Conservation (phyloP, 2,329 filamentous ascomycete species). For the Fusarium brachygibbosum region DNA sequence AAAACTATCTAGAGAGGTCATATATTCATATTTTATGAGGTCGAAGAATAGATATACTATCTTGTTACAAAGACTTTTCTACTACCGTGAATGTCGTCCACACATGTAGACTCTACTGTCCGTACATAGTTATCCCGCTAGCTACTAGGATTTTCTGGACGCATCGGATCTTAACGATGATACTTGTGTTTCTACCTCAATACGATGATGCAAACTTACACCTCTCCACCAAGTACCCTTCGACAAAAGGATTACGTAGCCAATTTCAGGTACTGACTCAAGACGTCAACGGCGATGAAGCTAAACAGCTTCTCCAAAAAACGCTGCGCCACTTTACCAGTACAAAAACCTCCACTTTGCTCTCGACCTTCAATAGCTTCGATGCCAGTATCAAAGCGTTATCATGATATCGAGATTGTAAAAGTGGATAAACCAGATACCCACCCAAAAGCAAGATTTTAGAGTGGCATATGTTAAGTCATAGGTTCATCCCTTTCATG, state of each 20-base stretch:
- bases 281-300: not conserved
- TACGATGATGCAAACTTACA: too few relatives aligned
- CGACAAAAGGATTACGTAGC: too few relatives aligned
- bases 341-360: not conserved
- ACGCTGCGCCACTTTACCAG: not conserved
- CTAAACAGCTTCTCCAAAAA: not conserved
- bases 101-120: too few relatives aligned
- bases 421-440: not conserved
- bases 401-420: not conserved
- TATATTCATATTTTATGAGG: slow-evolving; percentile 1
- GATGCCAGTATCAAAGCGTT: not conserved
- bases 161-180: too few relatives aligned
- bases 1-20: slow-evolving; percentile 1
- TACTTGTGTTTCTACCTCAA: too few relatives aligned
- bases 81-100: not conserved
- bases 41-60: slow-evolving; percentile 16
- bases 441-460: slow-evolving; percentile 2
- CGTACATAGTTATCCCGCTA: too few relatives aligned
- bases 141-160: too few relatives aligned
- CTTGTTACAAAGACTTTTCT: not conserved
- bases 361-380: not conserved
- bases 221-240: too few relatives aligned
- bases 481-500: not conserved
- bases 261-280: not conserved
- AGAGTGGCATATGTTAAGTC: not conserved